phyloP scores from a whole-genome alignment of 2,329 filamentous ascomycete genomes.

The Ceratocystis alfenasii region DNA sequence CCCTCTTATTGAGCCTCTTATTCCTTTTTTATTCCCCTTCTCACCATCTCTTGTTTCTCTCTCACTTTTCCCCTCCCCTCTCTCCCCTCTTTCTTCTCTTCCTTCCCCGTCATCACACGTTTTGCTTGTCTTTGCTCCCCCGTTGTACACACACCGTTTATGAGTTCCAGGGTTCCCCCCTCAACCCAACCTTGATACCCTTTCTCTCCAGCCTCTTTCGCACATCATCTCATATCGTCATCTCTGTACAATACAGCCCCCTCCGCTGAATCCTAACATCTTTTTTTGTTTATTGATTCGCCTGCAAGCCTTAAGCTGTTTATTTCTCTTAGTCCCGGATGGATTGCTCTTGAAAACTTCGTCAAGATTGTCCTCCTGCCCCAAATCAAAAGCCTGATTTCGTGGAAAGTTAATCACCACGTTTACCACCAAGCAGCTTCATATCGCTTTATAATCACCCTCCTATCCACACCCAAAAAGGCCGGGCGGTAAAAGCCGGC shows the following conservation, averaged over 20 bases:
- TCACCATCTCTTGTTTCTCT: background rate
- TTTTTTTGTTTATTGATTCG: background rate
- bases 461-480: background rate
- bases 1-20: slow-evolving; percentile 1
- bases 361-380: background rate
- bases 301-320: background rate
- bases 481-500: background rate
- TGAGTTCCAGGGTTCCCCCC: background rate
- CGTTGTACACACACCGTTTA: background rate
- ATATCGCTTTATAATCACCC: background rate
- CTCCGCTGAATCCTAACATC: background rate
- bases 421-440: too few relatives aligned
- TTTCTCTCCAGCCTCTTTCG: background rate
- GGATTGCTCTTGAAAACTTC: background rate
- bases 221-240: slow-evolving; percentile 5
- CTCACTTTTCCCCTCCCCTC: background rate
- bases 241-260: slow-evolving; percentile 12
- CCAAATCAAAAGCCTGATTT: background rate
- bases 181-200: slow-evolving; percentile 15
- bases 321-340: background rate
- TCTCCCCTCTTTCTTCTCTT: background rate
- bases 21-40: background rate
- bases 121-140: background rate
- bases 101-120: slow-evolving; percentile 4
- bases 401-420: background rate